Base-by-base conservation (phyloP, 2,329 filamentous ascomycete genomes). In the Knoxdaviesia proteae region DNA sequence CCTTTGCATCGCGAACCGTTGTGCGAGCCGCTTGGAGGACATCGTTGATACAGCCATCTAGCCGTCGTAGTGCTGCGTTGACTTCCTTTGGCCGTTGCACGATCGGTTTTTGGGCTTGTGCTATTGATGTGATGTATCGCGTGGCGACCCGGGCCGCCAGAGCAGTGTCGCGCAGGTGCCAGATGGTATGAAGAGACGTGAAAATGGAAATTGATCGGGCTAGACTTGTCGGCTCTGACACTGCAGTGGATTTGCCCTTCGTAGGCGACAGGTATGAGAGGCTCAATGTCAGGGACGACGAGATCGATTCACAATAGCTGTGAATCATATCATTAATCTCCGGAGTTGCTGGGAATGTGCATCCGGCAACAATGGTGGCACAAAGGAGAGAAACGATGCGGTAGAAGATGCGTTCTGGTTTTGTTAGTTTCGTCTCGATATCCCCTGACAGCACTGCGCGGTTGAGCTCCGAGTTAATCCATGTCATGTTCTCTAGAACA, bases 11-110 rank as follows among this genome's bases (percentile, higher is more conserved):
- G 20, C 20, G 20, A 20, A 20, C 20, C 20, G 20, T 20, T 20
- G 20, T 20, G 20, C 20, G 20, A 20, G 20, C 20, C 20, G 20
- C 20, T 20, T 20, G 20, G 20, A 20, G 20, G 20, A 20, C 20
- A 20, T 20, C 20, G 20, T 20, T 20, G 20, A 20, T 20, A 20
- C 20, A 20, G 20, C 20, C 3, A 20, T 20, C 20, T 20, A 94
- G 68, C 96, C 88, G 0, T 64, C 84, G 42, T 76, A 76, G 58
- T 68, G 94, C 31, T 98, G 88, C 69, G 56, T 94, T 42, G 1
- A 58, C 51, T 1, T 62, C 61, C 37, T 61, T 62, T 2, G 58
- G 55, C 7, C 63, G 48, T 7, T 52, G 54, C 39, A 54, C 61
- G 5, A 58, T 53, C 38, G 60, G 58, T 45, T 58, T 62, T 43